Conservation (phyloP, 768 basidiomycete species). For the Hygrophoropsis aurantiaca region DNA sequence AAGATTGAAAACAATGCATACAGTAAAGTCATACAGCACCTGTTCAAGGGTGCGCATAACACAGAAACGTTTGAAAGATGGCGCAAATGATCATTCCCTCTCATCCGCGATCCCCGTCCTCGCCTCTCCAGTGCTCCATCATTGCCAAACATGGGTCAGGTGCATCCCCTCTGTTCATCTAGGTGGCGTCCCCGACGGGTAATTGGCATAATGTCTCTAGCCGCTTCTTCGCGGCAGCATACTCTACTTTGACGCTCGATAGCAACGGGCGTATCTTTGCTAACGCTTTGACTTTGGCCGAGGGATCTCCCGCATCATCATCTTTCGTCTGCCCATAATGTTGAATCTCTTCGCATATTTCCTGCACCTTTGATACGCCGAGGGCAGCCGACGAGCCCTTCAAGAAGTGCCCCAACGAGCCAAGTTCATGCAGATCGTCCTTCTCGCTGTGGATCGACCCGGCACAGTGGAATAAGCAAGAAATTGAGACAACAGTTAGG, state of each 20-base stretch:
- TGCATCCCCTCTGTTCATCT: not conserved
- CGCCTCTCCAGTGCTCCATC: too few relatives aligned
- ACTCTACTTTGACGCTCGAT: slow-evolving; percentile 62
- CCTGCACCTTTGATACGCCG: slow-evolving; percentile 79
- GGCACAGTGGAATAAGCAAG: slow-evolving; percentile 1
- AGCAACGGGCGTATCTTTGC: slow-evolving; percentile 57
- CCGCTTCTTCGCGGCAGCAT: slow-evolving; percentile 66
- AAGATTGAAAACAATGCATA: not conserved
- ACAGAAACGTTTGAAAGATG: not conserved
- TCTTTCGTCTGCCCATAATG: slow-evolving; percentile 75
- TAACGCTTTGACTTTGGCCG: slow-evolving; percentile 54
- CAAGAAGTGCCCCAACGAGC: slow-evolving; percentile 86
- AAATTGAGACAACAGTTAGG: slow-evolving; percentile 3
- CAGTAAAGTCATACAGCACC: slow-evolving; percentile 2
- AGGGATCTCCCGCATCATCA: slow-evolving; percentile 44
- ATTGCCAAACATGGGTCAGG: not conserved
- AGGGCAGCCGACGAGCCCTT: slow-evolving; percentile 97
- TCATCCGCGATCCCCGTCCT: too few relatives aligned
- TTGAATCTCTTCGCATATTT: slow-evolving; percentile 88
- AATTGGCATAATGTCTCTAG: slow-evolving; percentile 41
- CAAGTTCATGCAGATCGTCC: slow-evolving; percentile 66
- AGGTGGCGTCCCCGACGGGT: not conserved
- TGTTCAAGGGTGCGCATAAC: not conserved
- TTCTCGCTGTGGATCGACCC: slow-evolving; percentile 39
- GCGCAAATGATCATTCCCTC: not conserved